These are phyloP conservation scores for Tylopilus orsonianus DNA, from an alignment of 1,284 basidiomycete species.

Conservation along the genomic window DNA sequence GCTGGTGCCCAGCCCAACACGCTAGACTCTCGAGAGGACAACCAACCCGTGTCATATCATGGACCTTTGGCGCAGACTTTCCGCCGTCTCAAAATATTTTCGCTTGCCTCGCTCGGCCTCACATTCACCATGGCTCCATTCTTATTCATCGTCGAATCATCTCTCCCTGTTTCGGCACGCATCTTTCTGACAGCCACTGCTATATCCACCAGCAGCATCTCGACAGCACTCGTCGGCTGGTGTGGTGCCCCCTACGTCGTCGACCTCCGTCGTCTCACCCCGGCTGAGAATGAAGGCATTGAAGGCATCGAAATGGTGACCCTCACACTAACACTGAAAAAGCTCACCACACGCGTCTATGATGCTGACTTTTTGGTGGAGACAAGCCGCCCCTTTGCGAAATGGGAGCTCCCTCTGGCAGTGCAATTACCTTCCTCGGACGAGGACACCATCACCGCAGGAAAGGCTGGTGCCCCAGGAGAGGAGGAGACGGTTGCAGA, in stretches of 20 bases:
- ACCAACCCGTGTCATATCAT: slow-evolving; percentile 39
- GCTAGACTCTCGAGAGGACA: slow-evolving; percentile 6
- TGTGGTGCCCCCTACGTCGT: slow-evolving; percentile 59
- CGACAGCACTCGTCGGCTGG: slow-evolving; percentile 77
- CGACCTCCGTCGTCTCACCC: slow-evolving; percentile 40
- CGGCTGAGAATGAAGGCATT: slow-evolving; percentile 41
- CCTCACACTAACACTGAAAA: slow-evolving; percentile 57
- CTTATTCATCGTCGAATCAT: slow-evolving; percentile 78
- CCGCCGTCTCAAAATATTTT: slow-evolving; percentile 79
- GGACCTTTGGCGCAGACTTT: slow-evolving; percentile 76
- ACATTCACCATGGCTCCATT: slow-evolving; percentile 74
- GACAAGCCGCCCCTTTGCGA: slow-evolving; percentile 73
- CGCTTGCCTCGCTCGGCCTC: slow-evolving; percentile 73
- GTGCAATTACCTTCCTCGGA: slow-evolving; percentile 46
- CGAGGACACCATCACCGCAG: slow-evolving; percentile 34
- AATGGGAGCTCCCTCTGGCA: slow-evolving; percentile 70
- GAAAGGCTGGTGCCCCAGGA: slow-evolving; percentile 44
- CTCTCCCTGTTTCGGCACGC: slow-evolving; percentile 70
- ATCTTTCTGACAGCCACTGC: slow-evolving; percentile 69
- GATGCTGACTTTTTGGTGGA: slow-evolving; percentile 72
- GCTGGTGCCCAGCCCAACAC: slow-evolving; percentile 9
- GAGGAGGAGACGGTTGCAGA: slow-evolving; percentile 77
- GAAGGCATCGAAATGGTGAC: slow-evolving; percentile 74
- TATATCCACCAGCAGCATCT: slow-evolving; percentile 66
- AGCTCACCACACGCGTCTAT: slow-evolving; percentile 68